Evolutionary conservation across 176 grass and related monocot species (phyloP).

Genomic region (Lolium rigidum): DNA sequence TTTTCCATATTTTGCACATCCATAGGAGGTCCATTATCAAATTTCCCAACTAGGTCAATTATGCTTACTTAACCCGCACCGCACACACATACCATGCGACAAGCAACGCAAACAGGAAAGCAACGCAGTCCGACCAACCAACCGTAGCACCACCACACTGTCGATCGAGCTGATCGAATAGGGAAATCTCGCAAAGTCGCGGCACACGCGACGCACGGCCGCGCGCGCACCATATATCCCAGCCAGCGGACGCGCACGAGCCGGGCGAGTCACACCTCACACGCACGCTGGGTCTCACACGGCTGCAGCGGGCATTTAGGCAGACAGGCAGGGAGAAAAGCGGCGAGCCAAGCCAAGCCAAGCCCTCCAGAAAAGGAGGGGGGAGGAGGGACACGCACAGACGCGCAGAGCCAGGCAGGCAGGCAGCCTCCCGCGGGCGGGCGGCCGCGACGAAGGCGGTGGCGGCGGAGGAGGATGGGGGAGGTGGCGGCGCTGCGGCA

Average conservation of each 20-base stretch:
- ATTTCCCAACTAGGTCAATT: no score
- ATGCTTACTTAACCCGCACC: slow-evolving; percentile 43
- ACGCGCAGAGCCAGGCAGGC: no score
- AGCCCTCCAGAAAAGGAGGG: not conserved
- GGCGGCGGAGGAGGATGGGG: slow-evolving; percentile 59
- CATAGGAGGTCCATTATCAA: no score
- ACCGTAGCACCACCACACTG: not conserved
- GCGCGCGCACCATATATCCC: slow-evolving; percentile 5
- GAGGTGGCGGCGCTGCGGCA: slow-evolving; percentile 81
- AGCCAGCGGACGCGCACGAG: not conserved
- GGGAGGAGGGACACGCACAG: not conserved
- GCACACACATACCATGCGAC: not conserved
- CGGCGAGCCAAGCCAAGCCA: not conserved
- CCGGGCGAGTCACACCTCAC: not conserved
- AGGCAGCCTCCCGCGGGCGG: not conserved
- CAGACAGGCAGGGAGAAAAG: not conserved
- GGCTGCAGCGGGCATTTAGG: slow-evolving; percentile 5
- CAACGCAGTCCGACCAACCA: not conserved
- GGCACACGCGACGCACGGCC: not conserved
- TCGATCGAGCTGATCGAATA: not conserved
- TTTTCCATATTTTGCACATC: no score
- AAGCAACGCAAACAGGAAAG: not conserved
- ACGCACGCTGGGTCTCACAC: not conserved
- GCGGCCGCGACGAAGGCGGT: not conserved
- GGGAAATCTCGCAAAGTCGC: not conserved